Percentiles rank a stretch among this genome's conserved stretches.
Evolutionary conservation across 345 rosid genomes (phyloP).

Genomic region (Trapa incisa): DNA sequence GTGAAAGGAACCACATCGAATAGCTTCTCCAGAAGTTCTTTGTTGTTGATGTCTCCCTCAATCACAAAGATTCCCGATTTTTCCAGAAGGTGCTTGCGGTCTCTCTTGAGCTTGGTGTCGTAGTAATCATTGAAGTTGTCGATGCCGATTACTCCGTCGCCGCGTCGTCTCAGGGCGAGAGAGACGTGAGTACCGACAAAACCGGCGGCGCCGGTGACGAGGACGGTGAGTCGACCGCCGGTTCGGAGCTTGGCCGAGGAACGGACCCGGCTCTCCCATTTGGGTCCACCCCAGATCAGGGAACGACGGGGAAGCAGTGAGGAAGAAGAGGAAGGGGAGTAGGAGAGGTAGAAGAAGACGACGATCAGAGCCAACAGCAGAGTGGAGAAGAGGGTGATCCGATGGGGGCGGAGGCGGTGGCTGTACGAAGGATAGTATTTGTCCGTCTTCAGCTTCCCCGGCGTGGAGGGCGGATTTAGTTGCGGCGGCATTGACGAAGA

Average conservation of each 20-base stretch:
- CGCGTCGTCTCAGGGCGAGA: too few species aligned
- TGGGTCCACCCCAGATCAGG: slow-evolving; percentile 24
- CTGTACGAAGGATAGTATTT: slow-evolving; percentile 23
- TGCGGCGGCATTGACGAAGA: slow-evolving; percentile 36
- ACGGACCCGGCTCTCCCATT: slow-evolving; percentile 37
- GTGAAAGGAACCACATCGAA: slow-evolving; percentile 43
- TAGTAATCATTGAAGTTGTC: slow-evolving; percentile 20
- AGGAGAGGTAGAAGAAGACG: slow-evolving; percentile 26
- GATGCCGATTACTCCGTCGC: too few species aligned
- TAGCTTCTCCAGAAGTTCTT: slow-evolving; percentile 32
- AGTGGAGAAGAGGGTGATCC: slow-evolving; percentile 35
- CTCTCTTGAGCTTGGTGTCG: slow-evolving; percentile 42
- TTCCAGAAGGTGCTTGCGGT: slow-evolving; percentile 34
- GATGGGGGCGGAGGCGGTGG: slow-evolving; percentile 35
- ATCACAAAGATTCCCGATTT: slow-evolving; percentile 38
- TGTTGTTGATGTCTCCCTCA: slow-evolving; percentile 53
- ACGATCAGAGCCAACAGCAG: slow-evolving; percentile 37
- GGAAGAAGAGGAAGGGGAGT: slow-evolving; percentile 20
- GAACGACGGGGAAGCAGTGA: slow-evolving; percentile 23
- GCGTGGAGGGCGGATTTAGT: slow-evolving; percentile 37
- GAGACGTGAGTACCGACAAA: slow-evolving; percentile 31
- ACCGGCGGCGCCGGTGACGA: slow-evolving; percentile 73
- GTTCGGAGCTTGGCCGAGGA: slow-evolving; percentile 37
- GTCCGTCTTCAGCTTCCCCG: slow-evolving; percentile 55
- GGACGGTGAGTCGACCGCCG: slow-evolving; percentile 28